Base-by-base conservation (phyloP, 2,329 filamentous ascomycete species). In the Cordyceps fumosorosea region DNA sequence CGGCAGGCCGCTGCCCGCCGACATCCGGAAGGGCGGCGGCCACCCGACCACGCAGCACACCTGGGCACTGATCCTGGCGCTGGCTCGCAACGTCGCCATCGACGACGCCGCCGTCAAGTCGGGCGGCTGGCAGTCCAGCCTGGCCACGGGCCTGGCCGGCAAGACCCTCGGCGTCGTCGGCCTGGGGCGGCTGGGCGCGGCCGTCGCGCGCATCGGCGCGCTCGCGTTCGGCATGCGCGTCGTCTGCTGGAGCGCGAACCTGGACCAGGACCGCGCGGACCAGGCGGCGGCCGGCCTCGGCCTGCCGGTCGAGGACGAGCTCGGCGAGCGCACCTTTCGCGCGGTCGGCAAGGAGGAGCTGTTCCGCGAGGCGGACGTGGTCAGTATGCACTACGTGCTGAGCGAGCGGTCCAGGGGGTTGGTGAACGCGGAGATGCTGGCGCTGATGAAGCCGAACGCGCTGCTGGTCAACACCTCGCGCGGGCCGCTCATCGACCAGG, bases 381-480 rank as follows among this genome's bases (percentile, higher is more conserved):
- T 91, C 16, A 89, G 83, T 67, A 66, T 91, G 65, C 89, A 91
- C 70, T 81, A 86, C 66, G 87, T 90, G 24, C 74, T 91, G 29
- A 85, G 83, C 29, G 81, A 85, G 34, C 77, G 88, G 26, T 87
- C 84, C 56, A 76, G 80, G 5, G 86, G 85, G 0, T 79, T 89
- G 6, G 78, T 91, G 0, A 80, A 81, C 0, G 68, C 66, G 14
- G 67, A 72, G 42, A 88, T 91, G 62, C 70, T 91, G 62, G 76
- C 63, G 1, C 73, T 75, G 60, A 87, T 91, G 86, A 89, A 89
- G 75, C 66, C 71, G 10, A 77, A 73, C 3, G 82, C 84, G 0
- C 72, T 92, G 12, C 75, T 93, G 32, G 77, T 93, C 58, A 93
- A 93, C 72, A 90, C 89, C 0, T 88, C 87, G 6, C 77, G 89